A percentile compares a stretch with the other conserved stretches of the same genome.
Conservation (phyloP, 176 grass and related monocot genomes). For the Avena insularis region DNA sequence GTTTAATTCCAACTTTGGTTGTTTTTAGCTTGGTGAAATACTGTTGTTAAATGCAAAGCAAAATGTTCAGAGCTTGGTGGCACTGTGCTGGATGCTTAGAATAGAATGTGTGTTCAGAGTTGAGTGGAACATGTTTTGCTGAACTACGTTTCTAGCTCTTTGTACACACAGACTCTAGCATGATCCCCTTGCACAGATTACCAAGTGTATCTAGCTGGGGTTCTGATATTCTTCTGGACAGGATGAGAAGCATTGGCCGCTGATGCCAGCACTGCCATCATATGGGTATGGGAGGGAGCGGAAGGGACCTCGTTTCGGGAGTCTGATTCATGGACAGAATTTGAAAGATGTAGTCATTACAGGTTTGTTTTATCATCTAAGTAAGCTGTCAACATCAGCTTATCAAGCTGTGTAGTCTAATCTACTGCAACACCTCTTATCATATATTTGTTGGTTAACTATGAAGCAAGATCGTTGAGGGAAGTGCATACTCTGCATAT, state of each 20-base stretch:
- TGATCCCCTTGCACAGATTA: background rate
- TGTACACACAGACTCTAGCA: background rate
- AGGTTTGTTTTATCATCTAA: slow-evolving; percentile 44
- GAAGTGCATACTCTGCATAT: slow-evolving; percentile 6
- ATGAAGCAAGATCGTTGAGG: slow-evolving; percentile 21
- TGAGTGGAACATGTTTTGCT: background rate
- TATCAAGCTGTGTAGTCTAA: background rate
- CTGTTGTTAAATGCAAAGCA: background rate
- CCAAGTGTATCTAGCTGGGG: slow-evolving; percentile 5
- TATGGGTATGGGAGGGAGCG: slow-evolving; percentile 92
- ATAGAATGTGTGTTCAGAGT: background rate
- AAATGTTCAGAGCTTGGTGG: slow-evolving; percentile 1
- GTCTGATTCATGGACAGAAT: slow-evolving; percentile 97
- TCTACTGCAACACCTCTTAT: background rate
- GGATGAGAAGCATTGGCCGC: slow-evolving; percentile 84
- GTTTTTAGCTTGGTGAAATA: background rate
- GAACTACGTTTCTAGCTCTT: background rate
- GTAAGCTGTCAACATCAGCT: slow-evolving; percentile 18
- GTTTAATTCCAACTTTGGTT: background rate
- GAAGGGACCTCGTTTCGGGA: slow-evolving; percentile 86
- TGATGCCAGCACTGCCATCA: slow-evolving; percentile 86
- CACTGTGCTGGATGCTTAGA: background rate
- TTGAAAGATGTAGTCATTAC: slow-evolving; percentile 90
- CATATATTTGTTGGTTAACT: slow-evolving; percentile 8
- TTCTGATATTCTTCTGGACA: slow-evolving; percentile 45